Base-by-base conservation (phyloP, 2,329 filamentous ascomycete genomes). In the Penicillium sp. region DNA sequence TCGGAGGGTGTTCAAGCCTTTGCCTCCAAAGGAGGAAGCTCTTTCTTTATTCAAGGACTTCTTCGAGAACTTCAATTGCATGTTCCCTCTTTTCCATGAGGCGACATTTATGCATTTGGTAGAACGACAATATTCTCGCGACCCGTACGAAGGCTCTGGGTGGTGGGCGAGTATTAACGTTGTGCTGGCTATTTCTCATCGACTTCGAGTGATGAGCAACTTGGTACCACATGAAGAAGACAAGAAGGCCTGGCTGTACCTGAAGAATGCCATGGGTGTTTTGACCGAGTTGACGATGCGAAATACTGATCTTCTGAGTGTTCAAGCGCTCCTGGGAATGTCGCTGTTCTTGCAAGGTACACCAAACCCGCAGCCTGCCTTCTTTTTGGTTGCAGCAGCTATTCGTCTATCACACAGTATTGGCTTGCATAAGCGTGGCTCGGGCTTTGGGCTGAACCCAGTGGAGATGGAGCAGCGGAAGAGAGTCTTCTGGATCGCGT, bases 131-230 rank as follows among this genome's bases (percentile, higher is more conserved):
- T 99, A 98, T 75, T 96, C 92, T 0, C 81, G 87, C 49, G 90
- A 98, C 65, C 93, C 93, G 0, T 98, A 97, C 65, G 88, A 96
- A 71, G 93, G 93, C 27, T 96, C 92, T 6, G 95, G 95, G 3
- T 99, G 95, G 95, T 99, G 95, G 93, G 95, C 95, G 5, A 96
- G 92, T 75, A 82, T 99, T 67, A 99, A 99, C 67, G 89, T 96
- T 57, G 91, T 90, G 1, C 78, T 99, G 55, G 95, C 93, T n/a
- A 96, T 97, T 65, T 90, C 93, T 5, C 91, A 97, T 71, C 86
- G 95, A 42, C 80, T 99, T 68, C 88, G 95, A 11, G 91, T 97
- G 22, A 96, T 97, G 92, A 96, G 91, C 78, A 95, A 96, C 68
- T 80, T 96, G 9, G 91, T 96, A 0, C 89, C 92, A 1, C 86